Evolutionary conservation across 1,139 yeast genomes (phyloP), one percentile per base, ranked within the genome.

Genomic region (Spencermartinsiella ligniputridi): DNA sequence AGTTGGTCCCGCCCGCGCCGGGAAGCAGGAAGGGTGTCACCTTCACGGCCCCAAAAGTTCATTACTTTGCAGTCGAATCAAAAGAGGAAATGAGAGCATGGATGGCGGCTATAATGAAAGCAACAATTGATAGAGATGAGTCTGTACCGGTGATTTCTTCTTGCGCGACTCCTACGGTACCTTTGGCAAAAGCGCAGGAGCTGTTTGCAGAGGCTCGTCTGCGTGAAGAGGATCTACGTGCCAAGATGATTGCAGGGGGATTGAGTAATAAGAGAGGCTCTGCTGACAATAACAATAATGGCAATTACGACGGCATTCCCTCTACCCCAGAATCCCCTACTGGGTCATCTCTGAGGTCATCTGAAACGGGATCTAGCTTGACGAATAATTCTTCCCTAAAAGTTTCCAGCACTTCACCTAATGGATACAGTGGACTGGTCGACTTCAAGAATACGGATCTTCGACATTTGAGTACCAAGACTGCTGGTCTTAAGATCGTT

Each of bases 61-160:
- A 92, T 60, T 92, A 83, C 64, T 94, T 92, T 73, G 97, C 97
- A 0, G 97, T 90, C 30, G 97, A 92, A 46, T 76, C 88, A 1
- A 79, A 75, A 47, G 96, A 88, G 41, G 97, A 90, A 51, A 85
- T 92, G 96, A 75, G 96, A 60, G 79, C 78, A 1, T 92, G 99
- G 99, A 81, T 90, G 78, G 86, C 90, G 47, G 96, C 97, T 0
- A 70, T 92, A 51, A 87, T 90, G 80, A 88, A 92, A 49, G 95
- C 97, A 0, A 92, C 98, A 0, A 94, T 92, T 56, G 99, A 92
- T 62, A 76, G 95, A 43, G 98, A 94, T 66, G 97, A 92, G 49
- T 68, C 87, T 1, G 88, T 86, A 12, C 97, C 98, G 0, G 94
- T 88, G 2, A 84, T 90, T n/a, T 85, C 96, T 50, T 85, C 97